A percentile compares a stretch with the other conserved stretches of the same genome.
Conservation (phyloP, 2,329 filamentous ascomycete genomes). For the Pseudogymnoascus pannorum region DNA sequence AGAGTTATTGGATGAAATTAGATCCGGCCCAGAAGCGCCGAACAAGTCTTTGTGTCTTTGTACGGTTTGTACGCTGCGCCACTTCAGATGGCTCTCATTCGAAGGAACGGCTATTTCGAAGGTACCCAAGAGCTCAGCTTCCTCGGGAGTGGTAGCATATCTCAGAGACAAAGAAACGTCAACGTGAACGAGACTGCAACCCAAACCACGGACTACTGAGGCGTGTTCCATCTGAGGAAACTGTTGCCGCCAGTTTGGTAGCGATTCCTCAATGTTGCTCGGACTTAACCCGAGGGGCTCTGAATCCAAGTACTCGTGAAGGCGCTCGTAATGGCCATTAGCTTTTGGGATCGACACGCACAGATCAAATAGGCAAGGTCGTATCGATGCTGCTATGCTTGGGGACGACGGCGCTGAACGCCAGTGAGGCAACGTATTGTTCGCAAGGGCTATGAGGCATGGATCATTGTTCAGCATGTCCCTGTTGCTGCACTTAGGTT, state of each 20-base stretch:
- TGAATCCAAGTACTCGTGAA: background rate
- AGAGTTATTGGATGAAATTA: slow-evolving; percentile 16
- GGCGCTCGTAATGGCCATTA: slow-evolving; percentile 44
- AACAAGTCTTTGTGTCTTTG: slow-evolving; percentile 50
- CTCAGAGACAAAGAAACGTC: slow-evolving; percentile 53
- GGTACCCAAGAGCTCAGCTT: slow-evolving; percentile 53
- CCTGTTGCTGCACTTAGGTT: slow-evolving; percentile 47
- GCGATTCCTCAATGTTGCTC: slow-evolving; percentile 35
- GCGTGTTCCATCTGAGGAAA: slow-evolving; percentile 50
- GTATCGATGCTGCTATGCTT: slow-evolving; percentile 24
- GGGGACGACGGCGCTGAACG: slow-evolving; percentile 40
- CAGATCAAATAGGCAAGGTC: slow-evolving; percentile 32
- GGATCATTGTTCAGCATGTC: slow-evolving; percentile 58
- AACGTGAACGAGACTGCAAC: slow-evolving; percentile 55
- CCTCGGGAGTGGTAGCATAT: slow-evolving; percentile 48
- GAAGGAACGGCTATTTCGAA: slow-evolving; percentile 53
- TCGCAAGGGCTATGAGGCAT: slow-evolving; percentile 53
- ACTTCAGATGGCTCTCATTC: slow-evolving; percentile 38
- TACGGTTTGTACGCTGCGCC: slow-evolving; percentile 54
- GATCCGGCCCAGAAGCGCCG: slow-evolving; percentile 34
- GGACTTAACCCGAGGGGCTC: background rate
- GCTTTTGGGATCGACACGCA: slow-evolving; percentile 55
- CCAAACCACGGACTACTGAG: slow-evolving; percentile 41
- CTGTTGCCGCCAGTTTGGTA: slow-evolving; percentile 48
- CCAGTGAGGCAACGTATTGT: slow-evolving; percentile 49